phyloP scores from a whole-genome alignment of 768 basidiomycete genomes.

The Rhizopogon rudus region DNA sequence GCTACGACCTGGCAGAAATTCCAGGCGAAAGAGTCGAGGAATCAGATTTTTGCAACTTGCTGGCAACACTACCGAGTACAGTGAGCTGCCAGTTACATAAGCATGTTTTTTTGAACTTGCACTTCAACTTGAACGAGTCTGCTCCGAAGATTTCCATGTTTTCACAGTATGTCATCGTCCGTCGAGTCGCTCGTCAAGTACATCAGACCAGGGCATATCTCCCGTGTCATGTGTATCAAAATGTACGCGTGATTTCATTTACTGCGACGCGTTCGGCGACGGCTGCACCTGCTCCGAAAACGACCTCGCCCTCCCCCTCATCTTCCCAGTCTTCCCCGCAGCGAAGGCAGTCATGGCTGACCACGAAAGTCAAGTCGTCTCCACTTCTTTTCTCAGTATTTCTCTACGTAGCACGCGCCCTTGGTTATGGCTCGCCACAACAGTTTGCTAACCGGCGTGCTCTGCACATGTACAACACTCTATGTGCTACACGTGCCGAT shows the following conservation, averaged over 20 bases:
- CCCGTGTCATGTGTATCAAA: neutral
- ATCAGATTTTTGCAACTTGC: no score
- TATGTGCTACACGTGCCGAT: conserved; percentile 55
- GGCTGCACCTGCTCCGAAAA: neutral
- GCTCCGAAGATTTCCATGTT: neutral
- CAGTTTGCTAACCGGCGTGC: conserved; percentile 60
- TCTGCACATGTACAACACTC: conserved; percentile 49
- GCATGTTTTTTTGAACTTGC: neutral
- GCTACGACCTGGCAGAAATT: no score
- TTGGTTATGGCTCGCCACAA: conserved; percentile 59
- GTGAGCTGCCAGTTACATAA: neutral
- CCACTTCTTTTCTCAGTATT: conserved; percentile 43
- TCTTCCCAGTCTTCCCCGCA: neutral
- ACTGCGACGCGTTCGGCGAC: neutral
- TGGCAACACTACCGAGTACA: no score
- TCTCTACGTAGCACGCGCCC: conserved; percentile 38
- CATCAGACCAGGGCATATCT: neutral
- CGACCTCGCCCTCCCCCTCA: neutral
- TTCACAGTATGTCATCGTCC: neutral
- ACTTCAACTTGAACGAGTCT: neutral
- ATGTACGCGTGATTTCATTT: neutral
- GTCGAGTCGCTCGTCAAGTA: neutral
- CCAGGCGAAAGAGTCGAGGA: no score
- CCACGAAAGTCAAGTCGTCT: conserved; percentile 45
- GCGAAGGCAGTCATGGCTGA: conserved; percentile 47